Evolutionary conservation across 2,329 filamentous ascomycete species (phyloP), one percentile per base, ranked within the genome.

Genomic region (Fusarium proliferatum): DNA sequence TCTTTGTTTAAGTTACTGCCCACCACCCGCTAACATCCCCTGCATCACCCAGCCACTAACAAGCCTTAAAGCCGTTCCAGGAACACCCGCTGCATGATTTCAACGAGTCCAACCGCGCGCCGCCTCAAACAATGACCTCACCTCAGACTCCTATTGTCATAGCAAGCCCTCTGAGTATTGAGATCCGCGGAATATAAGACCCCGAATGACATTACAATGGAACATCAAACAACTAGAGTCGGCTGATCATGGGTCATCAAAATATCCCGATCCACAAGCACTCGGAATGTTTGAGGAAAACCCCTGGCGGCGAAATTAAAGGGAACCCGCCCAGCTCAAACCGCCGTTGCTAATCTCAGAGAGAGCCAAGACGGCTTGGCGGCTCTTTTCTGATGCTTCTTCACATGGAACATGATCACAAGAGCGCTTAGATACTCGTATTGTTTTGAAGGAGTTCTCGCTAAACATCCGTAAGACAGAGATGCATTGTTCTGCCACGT

Each of bases 341-440:
- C 55, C 36, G 51, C 36, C 41, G 41, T 70, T 65, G 55, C 38
- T 56, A 70, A 69, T 71, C 45, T 36, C 56, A 15, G 10, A 33
- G 11, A 48, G 58, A 53, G 66, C 71, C 71, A 73, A 73, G 71
- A 73, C 70, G 57, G 48, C 62, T 63, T 59, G 67, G 39, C 66
- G 70, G 65, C 51, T 49, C 28, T 45, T 58, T 41, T 52, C n/a
- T 41, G 30, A 51, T 43, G 12, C 16, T 38, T 38, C 26, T 42
- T 52, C 46, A 69, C 57, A 30, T 63, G 30, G 23, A 30, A 45
- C 4, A 41, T 41, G 45, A 45, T 41, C 34, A 45, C 23, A 45
- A 57, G 33, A 51, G 57, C 66, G 41, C 60, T 39, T 64, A 41
- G 34, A 57, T 57, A 65, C 36, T 15, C 46, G 51, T 41, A 13